Evolutionary conservation across 768 basidiomycete genomes (phyloP).

Genomic region (Auriscalpium orientale): DNA sequence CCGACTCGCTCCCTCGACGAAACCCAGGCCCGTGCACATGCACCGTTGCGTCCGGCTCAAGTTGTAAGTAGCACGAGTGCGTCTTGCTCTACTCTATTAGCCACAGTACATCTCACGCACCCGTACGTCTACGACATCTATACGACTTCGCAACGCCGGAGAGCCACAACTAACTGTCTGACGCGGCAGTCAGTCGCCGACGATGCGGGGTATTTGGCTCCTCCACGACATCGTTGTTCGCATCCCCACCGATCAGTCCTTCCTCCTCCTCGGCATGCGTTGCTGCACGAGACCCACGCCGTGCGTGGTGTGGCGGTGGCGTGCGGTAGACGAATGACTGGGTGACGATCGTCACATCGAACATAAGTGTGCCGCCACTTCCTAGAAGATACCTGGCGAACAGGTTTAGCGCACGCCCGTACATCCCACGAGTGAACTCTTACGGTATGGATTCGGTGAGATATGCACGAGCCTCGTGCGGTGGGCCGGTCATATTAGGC

Average conservation of each 20-base stretch:
- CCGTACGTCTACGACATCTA: too few relatives aligned
- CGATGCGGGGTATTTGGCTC: constrained; percentile 12
- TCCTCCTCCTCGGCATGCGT: constrained; percentile 22
- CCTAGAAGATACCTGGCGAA: constrained; percentile 78
- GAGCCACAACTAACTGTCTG: not conserved
- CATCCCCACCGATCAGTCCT: constrained; percentile 6
- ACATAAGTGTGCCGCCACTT: constrained; percentile 86
- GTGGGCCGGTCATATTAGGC: constrained; percentile 50
- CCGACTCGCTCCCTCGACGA: too few relatives aligned
- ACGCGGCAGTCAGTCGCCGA: constrained; percentile 9
- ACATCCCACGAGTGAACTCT: constrained; percentile 19
- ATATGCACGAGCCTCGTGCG: constrained; percentile 55
- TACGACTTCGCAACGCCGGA: too few relatives aligned
- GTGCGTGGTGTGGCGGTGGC: constrained; percentile 25
- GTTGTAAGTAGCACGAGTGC: too few relatives aligned
- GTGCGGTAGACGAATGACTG: constrained; percentile 78
- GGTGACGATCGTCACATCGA: constrained; percentile 85
- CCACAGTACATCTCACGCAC: too few relatives aligned
- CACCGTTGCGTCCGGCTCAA: too few relatives aligned
- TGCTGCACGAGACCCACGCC: constrained; percentile 14
- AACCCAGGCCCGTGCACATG: too few relatives aligned
- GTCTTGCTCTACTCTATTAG: too few relatives aligned
- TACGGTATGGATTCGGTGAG: constrained; percentile 81
- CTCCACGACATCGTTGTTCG: not conserved
- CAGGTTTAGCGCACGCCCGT: not conserved